Evolutionary conservation across 2,329 filamentous ascomycete species (phyloP), one percentile per base, ranked within the genome.

Genomic region (Endothia cerciana): DNA sequence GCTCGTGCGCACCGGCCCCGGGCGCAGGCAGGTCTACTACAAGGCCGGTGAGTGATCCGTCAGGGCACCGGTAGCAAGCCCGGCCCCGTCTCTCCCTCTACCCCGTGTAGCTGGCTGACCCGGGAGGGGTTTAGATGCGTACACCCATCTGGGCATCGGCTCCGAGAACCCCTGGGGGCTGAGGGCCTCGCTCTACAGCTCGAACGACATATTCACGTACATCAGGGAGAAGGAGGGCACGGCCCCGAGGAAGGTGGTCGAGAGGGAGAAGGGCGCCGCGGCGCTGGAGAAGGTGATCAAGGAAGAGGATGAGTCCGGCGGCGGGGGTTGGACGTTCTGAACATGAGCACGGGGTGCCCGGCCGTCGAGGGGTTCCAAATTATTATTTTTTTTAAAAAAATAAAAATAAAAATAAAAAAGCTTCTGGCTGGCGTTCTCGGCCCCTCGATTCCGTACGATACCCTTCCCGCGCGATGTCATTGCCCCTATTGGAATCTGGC

Each of bases 1-100:
- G 8, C 77, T 95, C 45, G 81, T 90, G 60, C 80, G 80, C 41
- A 62, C 40, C 30, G 63, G 66, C 19, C 67, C 74, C 25, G 77
- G 70, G 59, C 76, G 76, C 4, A 80, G 78, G 56, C 78, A 81
- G 0, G 88, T 95, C 60, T 94, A 92, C 75, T 97, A 96, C 79
- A 96, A 96, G 73, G 85, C 85, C 71, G 89, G 90, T 84, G 74
- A 81, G 75, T 86, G 22, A 43, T 22, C 36, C 3, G 25, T 3
- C 3, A 17, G 2, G 38, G 0, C 15, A 40, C 28, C 28, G n/a
- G n/a, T n/a, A n/a, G n/a, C n/a, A n/a, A 28, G 22, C 4, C 11
- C 43, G 10, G 19, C 22, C 36, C 19, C 4, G 49, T 40, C 4
- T 15, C 30, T 7, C 8, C 7, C 3, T 15, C 17, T 13, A 58